Percentiles rank a stretch among this genome's conserved stretches.
Evolutionary conservation across 2,329 filamentous ascomycete species (phyloP).

Genomic region (Didymosphaeria variabile): DNA sequence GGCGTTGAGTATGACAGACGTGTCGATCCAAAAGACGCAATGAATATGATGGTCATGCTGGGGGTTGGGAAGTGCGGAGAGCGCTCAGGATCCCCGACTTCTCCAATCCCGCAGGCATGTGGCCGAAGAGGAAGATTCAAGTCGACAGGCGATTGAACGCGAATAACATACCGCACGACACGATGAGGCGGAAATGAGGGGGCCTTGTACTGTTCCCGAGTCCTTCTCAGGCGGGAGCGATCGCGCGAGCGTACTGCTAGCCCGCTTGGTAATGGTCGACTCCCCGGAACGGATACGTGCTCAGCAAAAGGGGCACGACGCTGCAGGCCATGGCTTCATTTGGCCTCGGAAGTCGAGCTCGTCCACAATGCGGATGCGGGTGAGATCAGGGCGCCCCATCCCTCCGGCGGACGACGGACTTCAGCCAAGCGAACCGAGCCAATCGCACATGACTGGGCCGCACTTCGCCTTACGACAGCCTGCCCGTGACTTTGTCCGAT

Average conservation of each 20-base stretch:
- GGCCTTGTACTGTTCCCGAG: not conserved
- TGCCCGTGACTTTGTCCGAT: slow-evolving; percentile 14
- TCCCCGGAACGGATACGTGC: not conserved
- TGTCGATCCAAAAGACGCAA: not conserved
- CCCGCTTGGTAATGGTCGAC: not conserved
- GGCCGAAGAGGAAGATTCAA: not conserved
- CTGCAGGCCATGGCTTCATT: slow-evolving; percentile 6
- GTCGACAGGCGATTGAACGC: not conserved
- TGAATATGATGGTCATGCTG: not conserved
- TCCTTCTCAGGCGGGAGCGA: slow-evolving; percentile 5
- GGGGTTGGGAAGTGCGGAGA: slow-evolving; percentile 6
- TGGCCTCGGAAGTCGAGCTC: slow-evolving; percentile 1
- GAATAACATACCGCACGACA: slow-evolving; percentile 1
- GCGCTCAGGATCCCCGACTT: not conserved
- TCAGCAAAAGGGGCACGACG: slow-evolving; percentile 7
- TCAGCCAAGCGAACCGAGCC: slow-evolving; percentile 2
- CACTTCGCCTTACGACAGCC: slow-evolving; percentile 9
- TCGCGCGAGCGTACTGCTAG: slow-evolving; percentile 11
- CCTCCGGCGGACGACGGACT: slow-evolving; percentile 8
- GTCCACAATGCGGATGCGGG: slow-evolving; percentile 2
- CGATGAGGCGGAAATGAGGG: slow-evolving; percentile 10
- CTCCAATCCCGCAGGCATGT: not conserved
- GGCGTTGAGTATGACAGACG: not conserved
- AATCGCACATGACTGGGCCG: slow-evolving; percentile 1
- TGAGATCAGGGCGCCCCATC: slow-evolving; percentile 7